Conservation (phyloP, 179 eudicot species). For the Spergularia azorica region DNA sequence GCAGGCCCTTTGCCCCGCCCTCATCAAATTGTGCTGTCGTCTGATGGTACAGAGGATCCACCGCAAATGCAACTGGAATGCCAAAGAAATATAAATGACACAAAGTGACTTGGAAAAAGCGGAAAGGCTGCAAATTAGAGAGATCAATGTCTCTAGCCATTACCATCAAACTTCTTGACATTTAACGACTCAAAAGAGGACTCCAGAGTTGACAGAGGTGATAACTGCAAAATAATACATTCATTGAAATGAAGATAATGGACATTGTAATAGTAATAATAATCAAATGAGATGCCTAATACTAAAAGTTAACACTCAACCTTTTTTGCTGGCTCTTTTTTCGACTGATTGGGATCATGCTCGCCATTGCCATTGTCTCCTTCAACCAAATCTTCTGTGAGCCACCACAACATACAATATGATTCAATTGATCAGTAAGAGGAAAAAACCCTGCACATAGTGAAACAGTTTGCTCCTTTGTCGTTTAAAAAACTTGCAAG, state of each 20-base stretch:
- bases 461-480: not conserved
- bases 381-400: slow-evolving; percentile 50
- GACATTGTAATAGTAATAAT: not conserved
- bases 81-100: slow-evolving; percentile 19
- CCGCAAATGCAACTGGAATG: slow-evolving; percentile 78
- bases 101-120: not conserved
- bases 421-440: not conserved
- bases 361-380: slow-evolving; percentile 40
- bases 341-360: slow-evolving; percentile 49
- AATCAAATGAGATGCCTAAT: not conserved
- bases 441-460: not conserved
- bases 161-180: slow-evolving; percentile 96
- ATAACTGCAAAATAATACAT: slow-evolving; percentile 53
- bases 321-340: slow-evolving; percentile 66
- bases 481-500: not conserved
- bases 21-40: slow-evolving; percentile 98
- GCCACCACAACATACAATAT: slow-evolving; percentile 16
- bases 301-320: slow-evolving; percentile 30
- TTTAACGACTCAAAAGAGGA: slow-evolving; percentile 87
- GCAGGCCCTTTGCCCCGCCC: slow-evolving; percentile 97
- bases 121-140: not conserved
- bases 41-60: slow-evolving; percentile 97
- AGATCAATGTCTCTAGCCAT: slow-evolving; percentile 11
- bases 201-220: slow-evolving; percentile 88
- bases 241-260: slow-evolving; percentile 2